These are phyloP conservation scores for Bruguiera gymnorhiza DNA, from an alignment of 345 rosid species.

Conservation along the genomic window DNA sequence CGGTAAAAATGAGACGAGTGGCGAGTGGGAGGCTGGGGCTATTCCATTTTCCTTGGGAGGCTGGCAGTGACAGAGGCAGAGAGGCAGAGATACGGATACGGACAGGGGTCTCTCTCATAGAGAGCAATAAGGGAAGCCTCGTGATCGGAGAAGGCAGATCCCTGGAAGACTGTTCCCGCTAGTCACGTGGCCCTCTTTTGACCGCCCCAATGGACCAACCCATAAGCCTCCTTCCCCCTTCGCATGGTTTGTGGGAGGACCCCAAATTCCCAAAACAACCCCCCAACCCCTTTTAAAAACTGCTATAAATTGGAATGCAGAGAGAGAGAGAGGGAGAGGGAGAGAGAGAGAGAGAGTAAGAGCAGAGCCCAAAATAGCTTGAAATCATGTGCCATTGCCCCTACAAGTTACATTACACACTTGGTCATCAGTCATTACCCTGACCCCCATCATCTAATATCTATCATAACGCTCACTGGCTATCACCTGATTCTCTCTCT, in stretches of 20 bases:
- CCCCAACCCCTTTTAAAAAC: background rate
- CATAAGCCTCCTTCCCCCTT: constrained; percentile 2
- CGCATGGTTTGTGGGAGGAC: constrained; percentile 25
- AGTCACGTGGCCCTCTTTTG: constrained; percentile 76
- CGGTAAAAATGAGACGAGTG: background rate
- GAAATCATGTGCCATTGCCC: too few species aligned
- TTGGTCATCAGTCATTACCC: background rate
- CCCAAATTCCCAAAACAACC: background rate
- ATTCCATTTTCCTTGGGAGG: constrained; percentile 79
- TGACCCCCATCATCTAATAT: too few species aligned
- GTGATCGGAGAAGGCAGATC: constrained; percentile 82
- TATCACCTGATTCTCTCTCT: too few species aligned
- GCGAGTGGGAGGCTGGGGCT: constrained; percentile 4
- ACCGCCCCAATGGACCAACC: constrained; percentile 45
- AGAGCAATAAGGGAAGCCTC: constrained; percentile 28
- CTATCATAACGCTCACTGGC: too few species aligned
- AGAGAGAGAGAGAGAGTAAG: too few species aligned
- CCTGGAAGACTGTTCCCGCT: constrained; percentile 78
- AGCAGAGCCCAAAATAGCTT: too few species aligned
- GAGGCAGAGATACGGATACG: constrained; percentile 35
- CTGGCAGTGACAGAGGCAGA: constrained; percentile 38
- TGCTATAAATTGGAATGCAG: too few species aligned
- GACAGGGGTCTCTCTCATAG: constrained; percentile 22
- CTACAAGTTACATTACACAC: too few species aligned
- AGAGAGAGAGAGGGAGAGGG: too few species aligned